phyloP scores from a whole-genome alignment of 768 basidiomycete genomes.

The Roridomyces roridus region DNA sequence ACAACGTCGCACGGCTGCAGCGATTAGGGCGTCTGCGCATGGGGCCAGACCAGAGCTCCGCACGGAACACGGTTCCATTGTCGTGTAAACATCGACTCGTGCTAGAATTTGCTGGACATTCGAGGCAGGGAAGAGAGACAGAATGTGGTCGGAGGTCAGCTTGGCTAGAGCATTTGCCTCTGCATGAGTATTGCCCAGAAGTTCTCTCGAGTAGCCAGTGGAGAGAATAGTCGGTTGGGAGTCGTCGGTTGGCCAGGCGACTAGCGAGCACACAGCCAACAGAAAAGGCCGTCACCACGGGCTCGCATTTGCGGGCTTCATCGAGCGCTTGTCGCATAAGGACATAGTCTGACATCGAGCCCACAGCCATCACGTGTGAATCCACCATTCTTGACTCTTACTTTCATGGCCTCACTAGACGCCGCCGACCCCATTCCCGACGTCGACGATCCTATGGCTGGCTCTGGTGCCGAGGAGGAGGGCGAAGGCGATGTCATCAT shows the following conservation, averaged over 20 bases:
- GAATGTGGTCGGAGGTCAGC: slow-evolving; percentile 50
- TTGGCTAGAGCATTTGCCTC: slow-evolving; percentile 94
- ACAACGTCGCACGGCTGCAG: slow-evolving; percentile 72
- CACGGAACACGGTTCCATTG: slow-evolving; percentile 94
- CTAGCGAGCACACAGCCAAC: slow-evolving; percentile 86
- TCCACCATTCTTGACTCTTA: slow-evolving; percentile 13
- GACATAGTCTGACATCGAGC: slow-evolving; percentile 33
- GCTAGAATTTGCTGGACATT: slow-evolving; percentile 56
- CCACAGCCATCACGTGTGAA: background rate
- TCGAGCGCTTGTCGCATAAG: slow-evolving; percentile 65
- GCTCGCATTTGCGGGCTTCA: slow-evolving; percentile 75
- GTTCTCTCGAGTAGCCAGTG: slow-evolving; percentile 88
- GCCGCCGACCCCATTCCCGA: slow-evolving; percentile 41
- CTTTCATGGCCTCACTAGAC: slow-evolving; percentile 62
- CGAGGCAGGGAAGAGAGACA: slow-evolving; percentile 46
- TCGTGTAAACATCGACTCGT: slow-evolving; percentile 85
- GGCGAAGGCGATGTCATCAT: slow-evolving; percentile 62
- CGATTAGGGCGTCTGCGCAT: slow-evolving; percentile 85
- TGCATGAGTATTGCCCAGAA: slow-evolving; percentile 94
- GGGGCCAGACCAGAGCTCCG: slow-evolving; percentile 86
- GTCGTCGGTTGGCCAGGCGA: slow-evolving; percentile 29
- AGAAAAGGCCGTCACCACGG: slow-evolving; percentile 81
- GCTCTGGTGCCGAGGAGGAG: slow-evolving; percentile 55
- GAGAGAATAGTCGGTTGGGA: slow-evolving; percentile 46
- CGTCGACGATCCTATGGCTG: slow-evolving; percentile 69